Evolutionary conservation across 371 early-diverging fungal species (phyloP).

Genomic region (Rhizopus microsporus): DNA sequence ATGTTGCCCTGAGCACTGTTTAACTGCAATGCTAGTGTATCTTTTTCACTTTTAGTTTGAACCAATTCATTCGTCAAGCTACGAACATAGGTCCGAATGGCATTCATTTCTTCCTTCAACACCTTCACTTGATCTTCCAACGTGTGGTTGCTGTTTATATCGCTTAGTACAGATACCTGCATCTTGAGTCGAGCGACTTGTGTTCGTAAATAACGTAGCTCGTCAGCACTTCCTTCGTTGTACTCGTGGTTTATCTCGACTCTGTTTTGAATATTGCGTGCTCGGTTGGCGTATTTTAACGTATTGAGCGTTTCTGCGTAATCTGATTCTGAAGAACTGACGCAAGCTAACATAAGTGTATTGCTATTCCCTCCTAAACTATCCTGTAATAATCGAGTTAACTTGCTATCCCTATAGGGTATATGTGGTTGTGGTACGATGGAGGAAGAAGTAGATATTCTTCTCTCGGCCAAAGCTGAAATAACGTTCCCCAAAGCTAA

Average conservation of each 20-base stretch:
- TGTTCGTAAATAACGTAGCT: slow-evolving; percentile 56
- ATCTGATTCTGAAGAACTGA: slow-evolving; percentile 69
- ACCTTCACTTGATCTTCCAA: slow-evolving; percentile 28
- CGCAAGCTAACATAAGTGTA: slow-evolving; percentile 89
- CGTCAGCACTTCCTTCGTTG: slow-evolving; percentile 24
- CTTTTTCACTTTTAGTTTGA: slow-evolving; percentile 46
- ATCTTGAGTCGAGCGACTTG: slow-evolving; percentile 61
- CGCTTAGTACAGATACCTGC: slow-evolving; percentile 36
- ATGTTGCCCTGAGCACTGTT: neutral
- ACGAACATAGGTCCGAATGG: slow-evolving; percentile 38
- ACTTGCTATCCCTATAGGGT: slow-evolving; percentile 89
- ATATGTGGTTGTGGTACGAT: neutral
- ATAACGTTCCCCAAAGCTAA: slow-evolving; percentile 97
- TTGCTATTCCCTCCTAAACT: slow-evolving; percentile 80
- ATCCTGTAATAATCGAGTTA: slow-evolving; percentile 38
- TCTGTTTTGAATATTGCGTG: slow-evolving; percentile 75
- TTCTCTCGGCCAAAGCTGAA: slow-evolving; percentile 88
- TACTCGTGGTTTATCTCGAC: slow-evolving; percentile 27
- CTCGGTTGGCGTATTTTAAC: slow-evolving; percentile 82
- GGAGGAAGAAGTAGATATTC: slow-evolving; percentile 9
- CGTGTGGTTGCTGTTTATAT: slow-evolving; percentile 22
- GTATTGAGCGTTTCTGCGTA: slow-evolving; percentile 87
- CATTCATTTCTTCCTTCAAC: slow-evolving; percentile 37
- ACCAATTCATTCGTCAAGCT: slow-evolving; percentile 41
- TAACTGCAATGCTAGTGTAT: slow-evolving; percentile 44